Evolutionary conservation across 208 protist genomes (phyloP).

Genomic region (Acanthamoeba healyi): DNA sequence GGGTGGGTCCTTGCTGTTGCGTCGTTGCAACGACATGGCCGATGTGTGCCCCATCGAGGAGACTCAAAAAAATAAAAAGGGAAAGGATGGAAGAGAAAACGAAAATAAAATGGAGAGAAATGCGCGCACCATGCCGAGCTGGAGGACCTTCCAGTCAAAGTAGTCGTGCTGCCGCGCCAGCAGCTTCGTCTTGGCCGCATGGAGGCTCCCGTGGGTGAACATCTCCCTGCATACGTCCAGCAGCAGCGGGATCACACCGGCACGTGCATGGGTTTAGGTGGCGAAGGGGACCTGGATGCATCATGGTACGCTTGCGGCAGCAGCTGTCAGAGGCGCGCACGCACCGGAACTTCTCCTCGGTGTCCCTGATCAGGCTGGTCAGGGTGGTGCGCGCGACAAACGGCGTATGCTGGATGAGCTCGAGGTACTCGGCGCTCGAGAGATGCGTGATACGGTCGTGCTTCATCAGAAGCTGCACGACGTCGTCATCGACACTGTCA

Average conservation of each 20-base stretch:
- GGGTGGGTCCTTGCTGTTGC: slow-evolving; percentile 2
- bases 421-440: slow-evolving; percentile 43
- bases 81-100: background rate
- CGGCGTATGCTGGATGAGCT: slow-evolving; percentile 15
- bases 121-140: slow-evolving; percentile 5
- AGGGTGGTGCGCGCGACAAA: background rate
- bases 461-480: slow-evolving; percentile 50
- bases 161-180: slow-evolving; percentile 51
- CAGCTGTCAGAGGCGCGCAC: too few relatives aligned
- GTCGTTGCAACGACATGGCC: background rate
- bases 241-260: too few relatives aligned
- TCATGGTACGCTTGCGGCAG: too few relatives aligned
- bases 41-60: too few relatives aligned
- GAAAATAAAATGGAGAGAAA: background rate
- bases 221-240: background rate
- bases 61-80: background rate
- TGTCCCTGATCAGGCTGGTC: background rate
- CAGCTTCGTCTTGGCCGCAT: background rate
- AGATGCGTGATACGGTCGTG: slow-evolving; percentile 41
- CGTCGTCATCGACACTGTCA: background rate
- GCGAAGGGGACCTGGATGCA: too few relatives aligned
- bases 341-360: slow-evolving; percentile 42
- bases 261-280: too few relatives aligned
- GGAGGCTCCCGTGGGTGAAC: background rate
- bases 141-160: slow-evolving; percentile 64